Evolutionary conservation across 2,329 filamentous ascomycete species (phyloP).

Genomic region (Fusarium sp.): DNA sequence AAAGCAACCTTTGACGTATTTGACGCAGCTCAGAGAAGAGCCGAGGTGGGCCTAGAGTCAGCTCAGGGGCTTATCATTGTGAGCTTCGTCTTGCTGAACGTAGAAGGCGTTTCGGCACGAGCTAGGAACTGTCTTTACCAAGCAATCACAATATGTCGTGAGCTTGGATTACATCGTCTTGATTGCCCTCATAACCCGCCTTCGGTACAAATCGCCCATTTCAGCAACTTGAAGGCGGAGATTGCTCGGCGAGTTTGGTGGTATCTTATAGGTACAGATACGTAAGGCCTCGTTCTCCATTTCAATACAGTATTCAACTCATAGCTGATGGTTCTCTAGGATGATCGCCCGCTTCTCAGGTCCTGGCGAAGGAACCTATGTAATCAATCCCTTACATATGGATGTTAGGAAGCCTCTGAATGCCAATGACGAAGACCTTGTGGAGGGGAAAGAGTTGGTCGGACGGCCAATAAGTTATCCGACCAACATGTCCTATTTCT

Average conservation of each 20-base stretch:
- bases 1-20: slow-evolving; percentile 53
- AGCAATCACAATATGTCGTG: slow-evolving; percentile 39
- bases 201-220: slow-evolving; percentile 39
- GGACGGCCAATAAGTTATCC: slow-evolving; percentile 49
- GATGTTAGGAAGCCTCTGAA: slow-evolving; percentile 55
- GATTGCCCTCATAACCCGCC: slow-evolving; percentile 50
- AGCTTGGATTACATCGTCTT: slow-evolving; percentile 55
- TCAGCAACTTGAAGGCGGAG: slow-evolving; percentile 50
- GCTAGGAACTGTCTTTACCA: slow-evolving; percentile 29
- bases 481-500: slow-evolving; percentile 55
- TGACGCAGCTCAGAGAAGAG: slow-evolving; percentile 50
- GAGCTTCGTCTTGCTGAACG: slow-evolving; percentile 55
- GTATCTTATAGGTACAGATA: slow-evolving; percentile 58
- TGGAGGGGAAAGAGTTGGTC: slow-evolving; percentile 47
- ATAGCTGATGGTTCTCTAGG: slow-evolving; percentile 43
- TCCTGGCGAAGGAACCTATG: slow-evolving; percentile 53
- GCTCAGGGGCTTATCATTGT: slow-evolving; percentile 56
- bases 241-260: slow-evolving; percentile 60
- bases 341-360: slow-evolving; percentile 54
- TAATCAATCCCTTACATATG: slow-evolving; percentile 56
- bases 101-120: slow-evolving; percentile 46
- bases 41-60: slow-evolving; percentile 50
- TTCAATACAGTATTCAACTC: too few relatives aligned
- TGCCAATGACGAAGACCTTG: slow-evolving; percentile 55
- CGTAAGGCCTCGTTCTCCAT: slow-evolving; percentile 45